Evolutionary conservation across 2,329 filamentous ascomycete species (phyloP).

Genomic region (Trichophaea hybrida): DNA sequence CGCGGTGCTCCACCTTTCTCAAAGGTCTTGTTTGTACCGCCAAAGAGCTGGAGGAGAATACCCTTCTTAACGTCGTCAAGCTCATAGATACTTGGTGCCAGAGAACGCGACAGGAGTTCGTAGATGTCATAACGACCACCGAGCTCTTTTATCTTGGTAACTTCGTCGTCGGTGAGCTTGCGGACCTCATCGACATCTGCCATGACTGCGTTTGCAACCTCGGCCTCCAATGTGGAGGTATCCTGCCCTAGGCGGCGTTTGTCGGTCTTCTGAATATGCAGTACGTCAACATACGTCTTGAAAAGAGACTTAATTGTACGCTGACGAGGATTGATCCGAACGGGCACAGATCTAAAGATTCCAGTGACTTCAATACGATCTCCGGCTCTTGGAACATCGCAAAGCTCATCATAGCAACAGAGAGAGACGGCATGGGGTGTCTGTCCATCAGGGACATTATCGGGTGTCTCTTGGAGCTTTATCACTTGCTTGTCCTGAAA

Average conservation of each 20-base stretch:
- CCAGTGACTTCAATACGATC: conserved; percentile 91
- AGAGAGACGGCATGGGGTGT: conserved; percentile 95
- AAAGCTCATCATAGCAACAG: conserved; percentile 90
- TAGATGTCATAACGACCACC: conserved; percentile 76
- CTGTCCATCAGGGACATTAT: conserved; percentile 85
- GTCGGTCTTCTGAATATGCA: conserved; percentile 94
- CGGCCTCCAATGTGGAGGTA: conserved; percentile 70
- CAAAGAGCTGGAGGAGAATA: conserved; percentile 89
- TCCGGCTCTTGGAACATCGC: conserved; percentile 95
- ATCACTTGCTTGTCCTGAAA: conserved; percentile 98
- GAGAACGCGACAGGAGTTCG: conserved; percentile 73
- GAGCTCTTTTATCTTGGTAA: conserved; percentile 71
- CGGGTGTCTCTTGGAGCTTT: conserved; percentile 93
- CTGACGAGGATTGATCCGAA: conserved; percentile 86
- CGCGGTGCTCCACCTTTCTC: conserved; percentile 89
- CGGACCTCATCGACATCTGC: conserved; percentile 69
- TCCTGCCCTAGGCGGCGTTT: conserved; percentile 89
- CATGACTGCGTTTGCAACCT: conserved; percentile 56
- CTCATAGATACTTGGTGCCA: conserved; percentile 92
- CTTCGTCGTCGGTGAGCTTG: conserved; percentile 72
- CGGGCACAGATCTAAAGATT: conserved; percentile 88
- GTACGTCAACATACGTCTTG: conserved; percentile 92
- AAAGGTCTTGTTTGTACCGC: conserved; percentile 95
- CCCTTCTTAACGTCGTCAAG: conserved; percentile 99
- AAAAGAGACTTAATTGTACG: conserved; percentile 86